Base-by-base conservation (phyloP, 768 basidiomycete species). In the Russula emetica region DNA sequence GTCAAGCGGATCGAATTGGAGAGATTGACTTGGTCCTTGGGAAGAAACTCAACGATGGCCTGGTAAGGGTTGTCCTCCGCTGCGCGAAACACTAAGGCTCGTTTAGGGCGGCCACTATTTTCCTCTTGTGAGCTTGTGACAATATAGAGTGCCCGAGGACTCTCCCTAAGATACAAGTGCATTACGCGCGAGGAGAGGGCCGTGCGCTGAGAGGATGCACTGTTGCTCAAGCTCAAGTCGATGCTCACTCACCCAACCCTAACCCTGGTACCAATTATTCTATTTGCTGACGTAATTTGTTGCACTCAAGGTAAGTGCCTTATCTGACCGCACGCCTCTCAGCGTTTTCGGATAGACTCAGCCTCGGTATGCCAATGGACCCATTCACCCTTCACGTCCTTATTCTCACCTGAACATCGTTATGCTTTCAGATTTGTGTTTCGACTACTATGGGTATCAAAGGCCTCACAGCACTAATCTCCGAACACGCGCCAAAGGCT, bases 391-490 rank as follows among this genome's bases (percentile, higher is more conserved):
- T n/a, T 44, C 44, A 20, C 44, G n/a, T n/a, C 44, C 44, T 10
- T 52, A 52, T 32, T 52, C 51, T 52, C 20, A 32, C 18, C 28
- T 38, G 58, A 59, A 50, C 58, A 16, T 18, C 18, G 26, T 49
- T 44, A 10, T n/a, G 10, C 16, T 59, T 20, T 8, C 49, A 60
- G 58, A 50, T 9, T 24, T 10, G 7, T 44, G 9, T 44, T 32
- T 5, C 4, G 10, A 24, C 11, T 22, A 30, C 54, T 6, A 94
- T 92, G 91, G 94, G 94, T 78, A 96, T 97, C 79, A 97, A 97
- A 78, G 94, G 97, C 28, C 82, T 99, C 36, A 98, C 95, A 14
- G 88, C 83, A 11, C 81, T 99, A 24, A 80, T 99, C 65, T 86
- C 85, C 9, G 90, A 98, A 72, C 86, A 96, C 75, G 93, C 97